These are phyloP conservation scores for Suhomyces bokatorum DNA, from an alignment of 1,139 yeast genomes.

Conservation along the genomic window DNA sequence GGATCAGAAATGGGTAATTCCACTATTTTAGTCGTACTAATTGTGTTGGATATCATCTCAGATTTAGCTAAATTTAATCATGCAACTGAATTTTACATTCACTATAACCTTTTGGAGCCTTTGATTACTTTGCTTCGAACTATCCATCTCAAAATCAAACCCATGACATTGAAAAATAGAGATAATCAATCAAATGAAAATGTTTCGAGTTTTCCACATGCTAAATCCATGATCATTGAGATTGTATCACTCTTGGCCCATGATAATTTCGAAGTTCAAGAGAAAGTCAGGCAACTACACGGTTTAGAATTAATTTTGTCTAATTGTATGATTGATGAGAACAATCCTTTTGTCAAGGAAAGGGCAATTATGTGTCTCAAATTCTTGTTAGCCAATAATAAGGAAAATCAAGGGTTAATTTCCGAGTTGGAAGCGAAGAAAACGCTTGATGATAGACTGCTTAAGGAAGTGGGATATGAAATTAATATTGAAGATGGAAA, in stretches of 20 bases:
- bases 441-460: constrained; percentile 33
- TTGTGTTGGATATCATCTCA: constrained; percentile 51
- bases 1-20: background rate
- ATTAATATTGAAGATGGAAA: constrained; percentile 40
- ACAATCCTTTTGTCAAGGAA: constrained; percentile 88
- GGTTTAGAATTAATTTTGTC: constrained; percentile 75
- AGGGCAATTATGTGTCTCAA: constrained; percentile 77
- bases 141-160: constrained; percentile 48
- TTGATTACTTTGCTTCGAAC: constrained; percentile 46
- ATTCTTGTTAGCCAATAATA: constrained; percentile 63
- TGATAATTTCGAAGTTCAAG: constrained; percentile 59
- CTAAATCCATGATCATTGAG: constrained; percentile 62
- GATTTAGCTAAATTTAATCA: constrained; percentile 53
- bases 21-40: constrained; percentile 1
- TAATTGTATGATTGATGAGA: constrained; percentile 80
- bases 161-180: constrained; percentile 17
- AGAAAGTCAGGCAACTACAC: constrained; percentile 60
- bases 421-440: constrained; percentile 47
- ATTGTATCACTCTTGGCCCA: constrained; percentile 56
- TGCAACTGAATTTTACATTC: constrained; percentile 51
- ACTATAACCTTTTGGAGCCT: constrained; percentile 49
- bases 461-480: constrained; percentile 44
- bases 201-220: constrained; percentile 39
- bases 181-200: background rate
- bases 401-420: constrained; percentile 71